Percentiles rank a stretch among this genome's conserved stretches.
phyloP scores from a whole-genome alignment of 148 eudicot genomes.

The Polygonum aviculare region DNA sequence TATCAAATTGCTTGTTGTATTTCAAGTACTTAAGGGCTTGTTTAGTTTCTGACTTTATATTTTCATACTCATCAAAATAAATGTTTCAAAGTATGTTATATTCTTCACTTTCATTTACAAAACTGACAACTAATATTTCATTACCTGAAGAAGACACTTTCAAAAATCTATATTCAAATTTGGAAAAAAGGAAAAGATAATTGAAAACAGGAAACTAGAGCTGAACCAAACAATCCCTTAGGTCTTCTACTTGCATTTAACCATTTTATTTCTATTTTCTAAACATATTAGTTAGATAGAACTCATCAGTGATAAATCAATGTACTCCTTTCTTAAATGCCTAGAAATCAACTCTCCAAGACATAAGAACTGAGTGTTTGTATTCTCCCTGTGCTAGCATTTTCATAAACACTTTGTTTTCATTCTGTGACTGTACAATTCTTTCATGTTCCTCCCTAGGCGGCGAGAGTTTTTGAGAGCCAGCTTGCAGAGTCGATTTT shows the following conservation, averaged over 20 bases:
- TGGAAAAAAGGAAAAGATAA: too few relatives aligned
- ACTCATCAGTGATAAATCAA: not conserved
- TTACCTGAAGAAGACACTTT: too few relatives aligned
- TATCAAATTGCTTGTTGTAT: not conserved
- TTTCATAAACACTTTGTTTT: not conserved
- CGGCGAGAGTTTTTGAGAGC: constrained; percentile 98
- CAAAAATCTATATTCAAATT: too few relatives aligned
- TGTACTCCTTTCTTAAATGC: not conserved
- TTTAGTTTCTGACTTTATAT: too few relatives aligned
- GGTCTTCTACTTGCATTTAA: not conserved
- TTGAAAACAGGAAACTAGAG: too few relatives aligned
- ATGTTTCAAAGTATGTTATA: too few relatives aligned
- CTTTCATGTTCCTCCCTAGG: constrained; percentile 30
- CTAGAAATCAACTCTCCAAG: not conserved
- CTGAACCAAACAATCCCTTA: not conserved
- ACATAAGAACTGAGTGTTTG: not conserved
- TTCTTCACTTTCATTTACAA: too few relatives aligned
- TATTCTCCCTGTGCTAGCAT: not conserved
- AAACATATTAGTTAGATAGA: not conserved
- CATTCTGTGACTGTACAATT: not conserved
- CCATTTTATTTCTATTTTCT: not conserved
- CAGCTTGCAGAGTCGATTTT: constrained; percentile 95
- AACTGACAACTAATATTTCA: too few relatives aligned
- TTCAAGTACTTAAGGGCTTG: not conserved
- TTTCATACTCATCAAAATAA: too few relatives aligned